Evolutionary conservation across 352 stramenopile species (phyloP).

Genomic region (Globisporangium camurandrum): DNA sequence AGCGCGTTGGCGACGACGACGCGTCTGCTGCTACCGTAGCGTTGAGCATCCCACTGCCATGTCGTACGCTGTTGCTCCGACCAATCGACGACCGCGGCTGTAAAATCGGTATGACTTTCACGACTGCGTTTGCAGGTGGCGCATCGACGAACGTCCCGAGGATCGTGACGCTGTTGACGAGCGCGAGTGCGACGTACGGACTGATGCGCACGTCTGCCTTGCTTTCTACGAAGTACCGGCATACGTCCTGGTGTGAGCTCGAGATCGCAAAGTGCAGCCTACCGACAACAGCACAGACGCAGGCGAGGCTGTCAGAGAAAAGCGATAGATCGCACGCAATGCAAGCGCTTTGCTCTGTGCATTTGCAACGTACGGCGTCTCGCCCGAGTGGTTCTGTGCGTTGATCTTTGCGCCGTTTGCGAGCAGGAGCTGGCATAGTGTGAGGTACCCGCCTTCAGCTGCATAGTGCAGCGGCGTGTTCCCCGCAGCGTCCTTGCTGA

Average conservation of each 20-base stretch:
- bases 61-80: not conserved
- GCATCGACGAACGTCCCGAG: conserved; percentile 56
- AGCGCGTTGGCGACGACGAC: not conserved
- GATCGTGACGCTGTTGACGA: conserved; percentile 45
- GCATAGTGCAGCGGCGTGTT: conserved; percentile 78
- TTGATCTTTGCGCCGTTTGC: conserved; percentile 67
- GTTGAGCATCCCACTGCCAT: not conserved
- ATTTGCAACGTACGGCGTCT: conserved; percentile 76
- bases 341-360: conserved; percentile 9
- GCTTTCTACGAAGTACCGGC: conserved; percentile 42
- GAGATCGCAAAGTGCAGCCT: conserved; percentile 80
- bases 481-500: conserved; percentile 48
- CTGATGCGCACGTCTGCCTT: conserved; percentile 59
- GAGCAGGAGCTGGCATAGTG: conserved; percentile 53
- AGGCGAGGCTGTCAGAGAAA: not conserved
- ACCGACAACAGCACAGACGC: not conserved
- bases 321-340: not conserved
- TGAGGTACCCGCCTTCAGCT: conserved; percentile 64
- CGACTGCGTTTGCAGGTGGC: conserved; percentile 31
- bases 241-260: conserved; percentile 66
- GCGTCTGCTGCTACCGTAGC: not conserved
- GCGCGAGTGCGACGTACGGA: conserved; percentile 45
- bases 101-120: conserved; percentile 53
- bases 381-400: conserved; percentile 65
- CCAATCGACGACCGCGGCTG: conserved; percentile 30